Base-by-base conservation (phyloP, 305 asterid species). In the Andrographis paniculata region DNA sequence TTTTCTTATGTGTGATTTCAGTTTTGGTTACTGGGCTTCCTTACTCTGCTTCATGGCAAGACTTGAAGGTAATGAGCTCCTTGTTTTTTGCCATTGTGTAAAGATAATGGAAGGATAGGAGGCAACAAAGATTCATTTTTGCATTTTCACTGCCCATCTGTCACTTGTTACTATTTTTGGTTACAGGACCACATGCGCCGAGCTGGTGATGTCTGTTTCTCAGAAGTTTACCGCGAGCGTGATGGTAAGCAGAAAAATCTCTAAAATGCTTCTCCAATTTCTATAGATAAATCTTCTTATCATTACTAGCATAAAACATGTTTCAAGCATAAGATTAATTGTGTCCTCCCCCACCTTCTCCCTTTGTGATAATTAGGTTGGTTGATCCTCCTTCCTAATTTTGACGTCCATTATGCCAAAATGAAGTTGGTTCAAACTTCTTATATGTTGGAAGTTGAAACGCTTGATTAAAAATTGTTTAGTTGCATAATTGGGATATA, bases 31-130 rank as follows among this genome's bases (percentile, higher is more conserved):
- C 89, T 59, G 85, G 93, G n/a, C 75, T 83, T 49, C 96, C 96
- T 47, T 59, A 83, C 60, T 83, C 94, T 66, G 94, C 96, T 30
- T 87, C 94, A 22, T 87, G 96, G 96, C 94, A 87, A 71, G 94
- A 87, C 66, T 65, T 87, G 75, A 87, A 87, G 94, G 96, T 79
- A 60, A 13, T 7, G 72, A 22, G 41, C 18, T 48, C 37, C 10
- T 33, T 33, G 0, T 33, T 22, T 59, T 15, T 50, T 48, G 39
- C 28, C 14, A 33, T 10, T 43, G 17, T 40, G 38, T 24, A 23
- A n/a, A 12, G 12, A 24, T 24, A 11, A 31, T 2, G 4, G 17
- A 37, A 12, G 17, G 42, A 14, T 2, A n/a, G 1, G 8, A 13
- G 17, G 6, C 5, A 4, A 2, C 7, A 17, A 37, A 37, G 42